These are phyloP conservation scores for Setomelanomma holmii DNA, from an alignment of 2,329 filamentous ascomycete species.

Conservation along the genomic window DNA sequence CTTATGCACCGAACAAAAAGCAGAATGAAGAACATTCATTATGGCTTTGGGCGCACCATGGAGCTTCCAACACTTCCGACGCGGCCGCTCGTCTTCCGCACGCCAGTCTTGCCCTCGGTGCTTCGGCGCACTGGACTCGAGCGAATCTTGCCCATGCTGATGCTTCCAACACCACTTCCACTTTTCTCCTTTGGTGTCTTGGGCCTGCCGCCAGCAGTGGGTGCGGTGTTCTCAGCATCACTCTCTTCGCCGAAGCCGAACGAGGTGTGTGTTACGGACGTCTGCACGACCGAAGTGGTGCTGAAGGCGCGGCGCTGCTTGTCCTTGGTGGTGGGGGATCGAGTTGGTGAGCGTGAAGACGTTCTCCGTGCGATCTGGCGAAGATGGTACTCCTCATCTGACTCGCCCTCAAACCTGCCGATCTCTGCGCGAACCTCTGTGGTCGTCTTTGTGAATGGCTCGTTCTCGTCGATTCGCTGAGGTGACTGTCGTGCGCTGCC, in stretches of 20 bases:
- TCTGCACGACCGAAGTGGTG: constrained; percentile 66
- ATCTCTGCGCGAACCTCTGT: constrained; percentile 66
- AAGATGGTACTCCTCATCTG: constrained; percentile 83
- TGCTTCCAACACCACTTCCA: constrained; percentile 52
- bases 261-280: constrained; percentile 43
- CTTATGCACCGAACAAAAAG: constrained; percentile 21
- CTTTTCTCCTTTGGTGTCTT: constrained; percentile 55
- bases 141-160: constrained; percentile 55
- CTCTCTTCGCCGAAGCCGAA: constrained; percentile 51
- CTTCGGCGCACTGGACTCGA: constrained; percentile 54
- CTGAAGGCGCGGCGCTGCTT: constrained; percentile 75
- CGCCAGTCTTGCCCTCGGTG: constrained; percentile 57
- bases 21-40: constrained; percentile 15
- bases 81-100: constrained; percentile 60
- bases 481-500: constrained; percentile 41
- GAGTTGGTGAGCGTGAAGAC: constrained; percentile 66
- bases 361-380: constrained; percentile 68
- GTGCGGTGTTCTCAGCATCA: constrained; percentile 55
- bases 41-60: constrained; percentile 38
- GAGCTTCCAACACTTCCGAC: constrained; percentile 55
- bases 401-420: constrained; percentile 68
- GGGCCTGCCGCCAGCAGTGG: constrained; percentile 42
- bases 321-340: constrained; percentile 64
- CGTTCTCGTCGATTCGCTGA: constrained; percentile 55
- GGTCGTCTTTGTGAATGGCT: constrained; percentile 59